Conservation (phyloP, 2,329 filamentous ascomycete genomes). For the Cladophialophora immunda region DNA sequence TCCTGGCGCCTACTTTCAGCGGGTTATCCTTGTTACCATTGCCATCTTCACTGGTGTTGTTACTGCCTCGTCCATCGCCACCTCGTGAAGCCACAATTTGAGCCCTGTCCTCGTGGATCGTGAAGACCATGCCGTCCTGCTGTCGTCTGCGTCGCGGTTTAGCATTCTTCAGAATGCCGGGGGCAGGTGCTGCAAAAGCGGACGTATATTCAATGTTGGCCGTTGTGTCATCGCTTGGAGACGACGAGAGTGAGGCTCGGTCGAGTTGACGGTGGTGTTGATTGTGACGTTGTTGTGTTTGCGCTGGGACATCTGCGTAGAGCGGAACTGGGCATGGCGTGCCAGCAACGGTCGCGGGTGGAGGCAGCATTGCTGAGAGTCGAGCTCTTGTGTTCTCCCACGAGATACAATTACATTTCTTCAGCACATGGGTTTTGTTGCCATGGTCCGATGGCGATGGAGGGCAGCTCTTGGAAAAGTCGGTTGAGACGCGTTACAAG, state of each 20-base stretch:
- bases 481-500: background rate
- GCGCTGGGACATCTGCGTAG: background rate
- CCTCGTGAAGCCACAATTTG: background rate
- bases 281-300: constrained; percentile 5
- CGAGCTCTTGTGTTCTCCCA: background rate
- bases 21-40: background rate
- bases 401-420: background rate
- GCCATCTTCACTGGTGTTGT: background rate
- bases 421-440: background rate
- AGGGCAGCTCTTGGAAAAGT: background rate
- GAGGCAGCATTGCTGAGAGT: background rate
- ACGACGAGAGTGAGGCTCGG: background rate
- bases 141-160: constrained; percentile 43
- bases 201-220: constrained; percentile 52
- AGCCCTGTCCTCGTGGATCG: constrained; percentile 50
- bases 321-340: constrained; percentile 33
- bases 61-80: background rate
- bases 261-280: background rate
- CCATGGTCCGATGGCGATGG: background rate
- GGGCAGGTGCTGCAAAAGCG: constrained; percentile 43
- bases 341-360: background rate
- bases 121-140: constrained; percentile 44
- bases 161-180: constrained; percentile 15
- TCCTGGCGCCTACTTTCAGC: constrained; percentile 11
- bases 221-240: constrained; percentile 46